phyloP scores from a whole-genome alignment of 805 yeast genomes.

The Candida odintsovae region DNA sequence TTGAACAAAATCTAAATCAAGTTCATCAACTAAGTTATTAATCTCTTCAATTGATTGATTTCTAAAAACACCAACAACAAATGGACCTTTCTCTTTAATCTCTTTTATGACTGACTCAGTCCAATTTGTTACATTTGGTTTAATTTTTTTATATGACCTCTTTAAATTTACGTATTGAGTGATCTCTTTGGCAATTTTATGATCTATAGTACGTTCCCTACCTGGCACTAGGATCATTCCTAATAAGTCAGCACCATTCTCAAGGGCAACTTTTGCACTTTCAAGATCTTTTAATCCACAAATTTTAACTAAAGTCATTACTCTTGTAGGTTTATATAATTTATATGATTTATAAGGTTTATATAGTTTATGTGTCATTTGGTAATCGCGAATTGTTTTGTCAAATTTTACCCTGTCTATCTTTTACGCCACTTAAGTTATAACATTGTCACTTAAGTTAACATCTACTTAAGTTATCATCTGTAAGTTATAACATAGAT shows the following conservation, averaged over 20 bases:
- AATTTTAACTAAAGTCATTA: conserved; percentile 56
- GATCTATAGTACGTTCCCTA: conserved; percentile 62
- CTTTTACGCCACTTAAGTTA: too few relatives aligned
- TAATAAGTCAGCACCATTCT: conserved; percentile 64
- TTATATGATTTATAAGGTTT: too few relatives aligned
- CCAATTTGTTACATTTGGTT: conserved; percentile 1
- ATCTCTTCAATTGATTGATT: conserved; percentile 73
- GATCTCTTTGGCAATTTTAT: conserved; percentile 40
- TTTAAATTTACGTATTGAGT: conserved; percentile 26
- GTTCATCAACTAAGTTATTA: conserved; percentile 28
- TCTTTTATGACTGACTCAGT: conserved; percentile 10
- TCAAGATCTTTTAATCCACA: conserved; percentile 73
- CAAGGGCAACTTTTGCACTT: conserved; percentile 68
- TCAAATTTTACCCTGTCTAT: too few relatives aligned
- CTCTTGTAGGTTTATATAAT: neutral
- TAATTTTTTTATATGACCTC: neutral
- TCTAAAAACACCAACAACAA: conserved; percentile 83
- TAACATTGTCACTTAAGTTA: too few relatives aligned
- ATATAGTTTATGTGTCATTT: too few relatives aligned
- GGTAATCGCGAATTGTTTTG: too few relatives aligned
- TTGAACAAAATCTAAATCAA: conserved; percentile 73
- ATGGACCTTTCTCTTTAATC: conserved; percentile 46
- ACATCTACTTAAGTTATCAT: too few relatives aligned
- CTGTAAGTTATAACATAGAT: too few relatives aligned
- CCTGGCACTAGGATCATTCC: conserved; percentile 89